phyloP scores from a whole-genome alignment of 2,329 filamentous ascomycete genomes.

The Ceratocystis ficicola region DNA sequence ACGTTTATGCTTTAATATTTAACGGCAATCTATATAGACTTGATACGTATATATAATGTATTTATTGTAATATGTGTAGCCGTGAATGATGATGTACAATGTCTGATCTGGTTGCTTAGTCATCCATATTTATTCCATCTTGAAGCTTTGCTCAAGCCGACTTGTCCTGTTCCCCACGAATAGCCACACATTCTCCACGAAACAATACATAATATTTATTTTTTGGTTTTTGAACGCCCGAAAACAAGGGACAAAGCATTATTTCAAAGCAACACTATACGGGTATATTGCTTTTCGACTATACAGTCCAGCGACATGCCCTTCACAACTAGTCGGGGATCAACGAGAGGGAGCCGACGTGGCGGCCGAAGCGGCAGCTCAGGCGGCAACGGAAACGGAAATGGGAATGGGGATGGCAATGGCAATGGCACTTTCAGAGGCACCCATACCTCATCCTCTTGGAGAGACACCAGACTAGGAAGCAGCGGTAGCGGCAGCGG shows the following conservation, averaged over 20 bases:
- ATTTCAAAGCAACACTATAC: background rate
- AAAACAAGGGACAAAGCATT: too few relatives aligned
- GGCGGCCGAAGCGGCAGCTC: background rate
- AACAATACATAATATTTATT: background rate
- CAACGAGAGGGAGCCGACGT: slow-evolving; percentile 1
- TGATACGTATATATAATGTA: too few relatives aligned
- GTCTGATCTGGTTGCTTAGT: background rate
- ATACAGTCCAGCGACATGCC: background rate
- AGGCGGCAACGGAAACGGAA: background rate
- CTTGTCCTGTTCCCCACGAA: background rate
- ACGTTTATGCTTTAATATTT: background rate
- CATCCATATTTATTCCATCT: background rate
- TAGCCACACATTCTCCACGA: background rate
- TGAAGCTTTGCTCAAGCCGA: background rate
- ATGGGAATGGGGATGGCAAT: background rate
- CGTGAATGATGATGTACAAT: background rate
- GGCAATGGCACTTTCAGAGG: background rate
- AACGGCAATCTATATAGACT: background rate
- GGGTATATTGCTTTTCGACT: background rate
- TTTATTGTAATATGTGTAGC: background rate
- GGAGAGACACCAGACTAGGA: slow-evolving; percentile 10
- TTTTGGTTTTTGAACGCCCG: background rate
- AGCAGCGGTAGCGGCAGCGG: slow-evolving; percentile 8
- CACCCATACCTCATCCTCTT: background rate
- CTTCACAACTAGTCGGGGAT: background rate